phyloP scores from a whole-genome alignment of 1,284 basidiomycete species.

The Trametes sp. region DNA sequence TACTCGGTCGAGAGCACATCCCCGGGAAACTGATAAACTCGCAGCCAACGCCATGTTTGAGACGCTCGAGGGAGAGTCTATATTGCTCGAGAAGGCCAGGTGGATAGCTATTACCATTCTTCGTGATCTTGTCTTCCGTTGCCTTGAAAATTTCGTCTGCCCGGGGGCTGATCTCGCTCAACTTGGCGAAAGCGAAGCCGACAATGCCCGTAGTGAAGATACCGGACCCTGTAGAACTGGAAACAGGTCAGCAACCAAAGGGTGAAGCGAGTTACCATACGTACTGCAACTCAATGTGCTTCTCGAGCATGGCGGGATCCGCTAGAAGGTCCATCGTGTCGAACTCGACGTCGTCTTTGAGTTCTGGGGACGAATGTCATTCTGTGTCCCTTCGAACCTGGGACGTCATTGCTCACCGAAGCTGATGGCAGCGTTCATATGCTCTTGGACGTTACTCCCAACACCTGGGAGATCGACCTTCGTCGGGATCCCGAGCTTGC shows the following conservation, averaged over 20 bases:
- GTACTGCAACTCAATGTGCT: conserved; percentile 45
- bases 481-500: conserved; percentile 46
- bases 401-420: conserved; percentile 32
- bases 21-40: conserved; percentile 42
- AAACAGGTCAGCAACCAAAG: background rate
- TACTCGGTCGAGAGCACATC: conserved; percentile 37
- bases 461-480: conserved; percentile 55
- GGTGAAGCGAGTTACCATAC: conserved; percentile 8
- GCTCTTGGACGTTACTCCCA: conserved; percentile 60
- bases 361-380: conserved; percentile 31
- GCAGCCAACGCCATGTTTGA: conserved; percentile 37
- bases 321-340: conserved; percentile 43
- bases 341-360: conserved; percentile 40
- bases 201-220: conserved; percentile 40
- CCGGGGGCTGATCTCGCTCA: conserved; percentile 33
- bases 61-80: conserved; percentile 43
- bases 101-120: conserved; percentile 36
- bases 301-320: conserved; percentile 37
- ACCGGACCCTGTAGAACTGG: conserved; percentile 38
- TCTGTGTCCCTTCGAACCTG: background rate
- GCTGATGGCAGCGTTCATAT: conserved; percentile 41
- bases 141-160: conserved; percentile 38
- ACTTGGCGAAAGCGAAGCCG: conserved; percentile 38
- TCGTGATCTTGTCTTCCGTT: conserved; percentile 37
- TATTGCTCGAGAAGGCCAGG: conserved; percentile 46